Evolutionary conservation across 2,329 filamentous ascomycete genomes (phyloP).

Genomic region (Tolypocladium amazonense): DNA sequence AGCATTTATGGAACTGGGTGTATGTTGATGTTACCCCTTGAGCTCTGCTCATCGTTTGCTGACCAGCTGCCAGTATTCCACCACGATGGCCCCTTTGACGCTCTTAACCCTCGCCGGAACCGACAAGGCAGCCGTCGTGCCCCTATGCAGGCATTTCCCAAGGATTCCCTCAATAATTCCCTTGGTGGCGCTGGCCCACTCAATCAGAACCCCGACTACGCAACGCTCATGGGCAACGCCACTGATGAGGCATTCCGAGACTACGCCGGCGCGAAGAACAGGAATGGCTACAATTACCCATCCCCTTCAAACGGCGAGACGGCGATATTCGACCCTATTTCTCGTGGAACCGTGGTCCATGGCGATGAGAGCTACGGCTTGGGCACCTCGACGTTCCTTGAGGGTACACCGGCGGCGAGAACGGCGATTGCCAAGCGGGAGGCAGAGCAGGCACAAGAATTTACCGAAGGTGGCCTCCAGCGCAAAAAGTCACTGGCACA

Average conservation of each 20-base stretch:
- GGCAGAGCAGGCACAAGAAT: conserved; percentile 54
- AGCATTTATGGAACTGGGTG: conserved; percentile 89
- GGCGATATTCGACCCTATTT: conserved; percentile 56
- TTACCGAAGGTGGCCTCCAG: conserved; percentile 51
- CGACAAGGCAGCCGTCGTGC: conserved; percentile 71
- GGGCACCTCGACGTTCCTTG: conserved; percentile 90
- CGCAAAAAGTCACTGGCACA: conserved; percentile 94
- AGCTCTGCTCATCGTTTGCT: not conserved
- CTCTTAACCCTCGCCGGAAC: conserved; percentile 90
- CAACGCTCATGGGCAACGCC: conserved; percentile 71
- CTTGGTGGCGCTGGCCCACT: conserved; percentile 80
- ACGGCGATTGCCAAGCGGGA: conserved; percentile 68
- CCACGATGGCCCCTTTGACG: conserved; percentile 95
- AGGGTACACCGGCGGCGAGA: conserved; percentile 80
- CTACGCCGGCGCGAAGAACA: conserved; percentile 40
- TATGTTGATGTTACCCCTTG: conserved; percentile 35
- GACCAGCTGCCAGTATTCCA: conserved; percentile 69
- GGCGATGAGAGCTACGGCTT: conserved; percentile 75
- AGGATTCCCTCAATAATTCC: conserved; percentile 84
- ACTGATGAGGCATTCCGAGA: conserved; percentile 82
- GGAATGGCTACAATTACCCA: conserved; percentile 13
- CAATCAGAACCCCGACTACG: conserved; percentile 71
- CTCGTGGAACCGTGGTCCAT: conserved; percentile 63
- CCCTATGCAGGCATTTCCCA: conserved; percentile 93
- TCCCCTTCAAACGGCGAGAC: conserved; percentile 24